phyloP scores from a whole-genome alignment of 345 rosid species.

The Citrus inodora region DNA sequence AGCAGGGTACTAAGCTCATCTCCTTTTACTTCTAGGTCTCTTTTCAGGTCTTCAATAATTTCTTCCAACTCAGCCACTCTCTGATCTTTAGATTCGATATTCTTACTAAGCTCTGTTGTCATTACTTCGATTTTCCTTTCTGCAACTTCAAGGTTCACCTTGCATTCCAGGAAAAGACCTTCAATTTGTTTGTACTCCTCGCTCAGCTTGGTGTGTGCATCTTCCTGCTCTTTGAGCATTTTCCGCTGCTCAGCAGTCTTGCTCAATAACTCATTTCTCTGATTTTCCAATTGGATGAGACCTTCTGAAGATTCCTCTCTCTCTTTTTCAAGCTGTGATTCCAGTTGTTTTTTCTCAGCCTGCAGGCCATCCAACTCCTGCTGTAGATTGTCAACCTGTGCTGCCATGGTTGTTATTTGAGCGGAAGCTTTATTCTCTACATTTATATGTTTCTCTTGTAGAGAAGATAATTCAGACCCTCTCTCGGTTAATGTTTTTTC shows the following conservation, averaged over 20 bases:
- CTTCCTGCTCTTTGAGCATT: constrained; percentile 44
- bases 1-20: constrained; percentile 59
- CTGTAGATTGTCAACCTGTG: constrained; percentile 38
- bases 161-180: constrained; percentile 28
- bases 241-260: constrained; percentile 46
- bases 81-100: constrained; percentile 37
- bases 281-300: constrained; percentile 36
- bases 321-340: constrained; percentile 48
- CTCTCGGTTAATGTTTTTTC: constrained; percentile 38
- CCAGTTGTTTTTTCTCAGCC: constrained; percentile 36
- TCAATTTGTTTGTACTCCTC: constrained; percentile 39
- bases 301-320: constrained; percentile 44
- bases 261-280: constrained; percentile 28
- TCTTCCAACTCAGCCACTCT: constrained; percentile 50
- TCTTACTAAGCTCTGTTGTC: constrained; percentile 24
- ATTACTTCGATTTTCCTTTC: constrained; percentile 52
- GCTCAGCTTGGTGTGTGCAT: constrained; percentile 28
- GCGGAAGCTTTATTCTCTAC: constrained; percentile 45
- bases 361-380: constrained; percentile 48
- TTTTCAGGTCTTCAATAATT: constrained; percentile 55
- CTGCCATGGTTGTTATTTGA: constrained; percentile 37
- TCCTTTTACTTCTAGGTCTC: constrained; percentile 69
- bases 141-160: constrained; percentile 23
- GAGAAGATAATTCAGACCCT: constrained; percentile 38
- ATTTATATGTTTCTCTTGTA: constrained; percentile 32